Conservation (phyloP, 768 basidiomycete species). For the Calocera cornea region DNA sequence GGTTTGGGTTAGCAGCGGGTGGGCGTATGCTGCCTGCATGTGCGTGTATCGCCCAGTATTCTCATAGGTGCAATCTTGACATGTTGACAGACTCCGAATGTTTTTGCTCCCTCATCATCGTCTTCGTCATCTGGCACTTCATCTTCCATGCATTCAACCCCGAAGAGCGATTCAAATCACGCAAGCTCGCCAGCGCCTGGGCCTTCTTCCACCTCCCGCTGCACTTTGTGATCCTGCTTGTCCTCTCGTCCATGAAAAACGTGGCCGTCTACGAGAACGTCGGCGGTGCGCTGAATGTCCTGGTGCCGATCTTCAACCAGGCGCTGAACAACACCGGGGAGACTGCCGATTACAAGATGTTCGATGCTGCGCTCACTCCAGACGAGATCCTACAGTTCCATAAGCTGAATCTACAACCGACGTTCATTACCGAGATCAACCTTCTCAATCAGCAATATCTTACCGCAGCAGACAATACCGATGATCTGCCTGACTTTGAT, state of each 20-base stretch:
- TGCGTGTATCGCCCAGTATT: no score
- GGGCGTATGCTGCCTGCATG: background rate
- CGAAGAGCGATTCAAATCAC: background rate
- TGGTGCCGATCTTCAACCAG: background rate
- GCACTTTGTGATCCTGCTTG: background rate
- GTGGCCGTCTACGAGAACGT: background rate
- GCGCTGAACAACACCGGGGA: background rate
- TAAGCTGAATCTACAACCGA: background rate
- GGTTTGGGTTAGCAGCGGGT: background rate
- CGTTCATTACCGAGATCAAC: background rate
- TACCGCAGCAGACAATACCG: background rate
- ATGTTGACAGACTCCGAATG: background rate
- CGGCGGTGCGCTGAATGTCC: background rate
- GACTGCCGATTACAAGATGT: background rate
- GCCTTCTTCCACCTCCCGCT: background rate
- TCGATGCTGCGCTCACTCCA: background rate
- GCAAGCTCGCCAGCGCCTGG: background rate
- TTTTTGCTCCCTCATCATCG: background rate
- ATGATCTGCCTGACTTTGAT: background rate
- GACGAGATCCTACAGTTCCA: background rate
- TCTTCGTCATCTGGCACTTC: background rate
- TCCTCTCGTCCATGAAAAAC: background rate
- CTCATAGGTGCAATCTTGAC: no score
- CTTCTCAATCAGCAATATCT: background rate
- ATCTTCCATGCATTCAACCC: background rate